phyloP scores from a whole-genome alignment of 352 stramenopile genomes.

The Phytophthora citrophthora region DNA sequence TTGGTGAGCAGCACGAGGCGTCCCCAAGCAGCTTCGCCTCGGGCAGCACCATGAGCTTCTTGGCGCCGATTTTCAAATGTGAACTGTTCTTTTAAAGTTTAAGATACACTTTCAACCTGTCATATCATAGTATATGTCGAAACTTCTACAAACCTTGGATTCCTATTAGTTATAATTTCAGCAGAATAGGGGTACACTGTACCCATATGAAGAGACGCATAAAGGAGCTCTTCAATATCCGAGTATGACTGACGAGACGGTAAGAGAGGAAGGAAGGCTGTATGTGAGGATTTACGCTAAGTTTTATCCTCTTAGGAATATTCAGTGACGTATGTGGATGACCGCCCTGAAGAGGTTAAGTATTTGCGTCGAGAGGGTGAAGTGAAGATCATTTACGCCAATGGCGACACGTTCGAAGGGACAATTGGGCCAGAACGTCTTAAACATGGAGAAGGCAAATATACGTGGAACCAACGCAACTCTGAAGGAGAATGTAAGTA shows the following conservation, averaged over 20 bases:
- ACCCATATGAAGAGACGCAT: constrained; percentile 21
- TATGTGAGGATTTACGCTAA: too few species aligned
- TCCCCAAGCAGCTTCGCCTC: constrained; percentile 46
- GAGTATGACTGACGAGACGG: constrained; percentile 57
- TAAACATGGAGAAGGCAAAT: constrained; percentile 90
- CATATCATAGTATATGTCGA: not conserved
- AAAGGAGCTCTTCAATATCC: not conserved
- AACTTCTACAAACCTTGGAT: not conserved
- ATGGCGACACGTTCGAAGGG: constrained; percentile 92
- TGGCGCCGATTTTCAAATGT: constrained; percentile 15
- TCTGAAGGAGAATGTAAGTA: constrained; percentile 71
- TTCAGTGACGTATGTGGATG: constrained; percentile 86
- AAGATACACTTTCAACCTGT: not conserved
- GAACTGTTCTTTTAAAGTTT: not conserved
- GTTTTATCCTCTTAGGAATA: constrained; percentile 55
- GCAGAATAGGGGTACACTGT: too few species aligned
- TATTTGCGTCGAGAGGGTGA: constrained; percentile 85
- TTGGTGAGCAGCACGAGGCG: constrained; percentile 56
- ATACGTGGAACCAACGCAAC: constrained; percentile 81
- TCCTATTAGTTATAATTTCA: not conserved
- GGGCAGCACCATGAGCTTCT: not conserved
- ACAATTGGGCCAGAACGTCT: constrained; percentile 74
- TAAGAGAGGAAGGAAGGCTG: constrained; percentile 13
- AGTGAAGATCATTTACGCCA: constrained; percentile 90
- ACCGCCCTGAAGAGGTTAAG: constrained; percentile 85